Evolutionary conservation across 768 basidiomycete genomes (phyloP).

Genomic region (Serendipita sp.): DNA sequence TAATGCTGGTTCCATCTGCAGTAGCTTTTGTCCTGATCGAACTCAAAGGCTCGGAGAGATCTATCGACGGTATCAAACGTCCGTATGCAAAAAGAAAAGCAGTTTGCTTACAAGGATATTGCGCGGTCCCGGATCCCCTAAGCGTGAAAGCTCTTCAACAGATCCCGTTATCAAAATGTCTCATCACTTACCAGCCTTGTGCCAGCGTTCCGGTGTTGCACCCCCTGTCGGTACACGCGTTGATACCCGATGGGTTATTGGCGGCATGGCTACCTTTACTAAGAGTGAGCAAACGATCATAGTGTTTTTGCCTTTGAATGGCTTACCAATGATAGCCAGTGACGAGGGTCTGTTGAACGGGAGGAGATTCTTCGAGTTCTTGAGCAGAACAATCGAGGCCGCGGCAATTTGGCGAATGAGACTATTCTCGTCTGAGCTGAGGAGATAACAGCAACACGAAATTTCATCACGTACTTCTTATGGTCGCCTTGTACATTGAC

Average conservation of each 20-base stretch:
- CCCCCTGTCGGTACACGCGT: constrained; percentile 41
- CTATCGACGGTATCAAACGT: constrained; percentile 30
- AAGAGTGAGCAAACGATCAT: not conserved
- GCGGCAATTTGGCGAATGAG: constrained; percentile 44
- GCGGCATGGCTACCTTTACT: constrained; percentile 31
- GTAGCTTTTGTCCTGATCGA: constrained; percentile 31
- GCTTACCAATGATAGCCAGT: constrained; percentile 38
- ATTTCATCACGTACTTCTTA: constrained; percentile 13
- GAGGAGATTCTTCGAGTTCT: constrained; percentile 33
- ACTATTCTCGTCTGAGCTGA: constrained; percentile 8
- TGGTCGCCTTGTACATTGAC: constrained; percentile 29
- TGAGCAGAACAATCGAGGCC: constrained; percentile 47
- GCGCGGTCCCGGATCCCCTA: not conserved
- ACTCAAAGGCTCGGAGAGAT: constrained; percentile 25
- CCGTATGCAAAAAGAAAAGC: not conserved
- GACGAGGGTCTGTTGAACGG: constrained; percentile 32
- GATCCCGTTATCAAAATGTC: not conserved
- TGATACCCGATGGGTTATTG: constrained; percentile 36
- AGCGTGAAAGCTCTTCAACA: not conserved
- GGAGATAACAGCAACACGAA: constrained; percentile 10
- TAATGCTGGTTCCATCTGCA: constrained; percentile 26
- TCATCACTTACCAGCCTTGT: constrained; percentile 35
- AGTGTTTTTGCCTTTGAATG: not conserved
- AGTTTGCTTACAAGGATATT: not conserved
- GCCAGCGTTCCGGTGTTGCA: constrained; percentile 45